Base-by-base conservation (phyloP, 345 rosid genomes). In the Orychophragmus violaceus region DNA sequence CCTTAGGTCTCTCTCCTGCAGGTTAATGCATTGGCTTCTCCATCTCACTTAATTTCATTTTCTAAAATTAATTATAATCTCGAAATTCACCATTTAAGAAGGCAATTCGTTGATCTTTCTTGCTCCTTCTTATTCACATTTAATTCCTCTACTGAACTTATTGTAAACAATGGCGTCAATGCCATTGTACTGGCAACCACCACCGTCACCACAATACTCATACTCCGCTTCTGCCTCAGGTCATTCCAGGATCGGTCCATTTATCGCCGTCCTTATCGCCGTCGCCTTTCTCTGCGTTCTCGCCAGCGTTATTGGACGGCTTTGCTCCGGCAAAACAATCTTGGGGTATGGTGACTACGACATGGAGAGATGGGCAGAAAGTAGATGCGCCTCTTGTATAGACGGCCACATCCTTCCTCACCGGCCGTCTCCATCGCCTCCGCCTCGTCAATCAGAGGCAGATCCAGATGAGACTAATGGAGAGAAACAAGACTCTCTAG, bases 331-430 rank as follows among this genome's bases (percentile, higher is more conserved):
- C 3, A 81, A 72, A 82, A 80, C 74, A 42, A 80, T 87, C 60
- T 48, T 85, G 68, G 87, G 96, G 0, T 78, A 77, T 8, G 88
- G 86, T n/a, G 79, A 79, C 36, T 82, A 78, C 44, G 86, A 90
- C 59, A 49, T 90, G 17, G 97, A 87, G 76, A 80, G 85, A 50
- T 87, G 97, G 91, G 82, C 83, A 3, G 91, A 90, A 78, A 46
- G 66, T 4, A 80, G 82, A 72, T 90, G 82, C 37, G 67, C 84
- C 25, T 76, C 97, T 66, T 87, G 97, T 76, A 87, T 90, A 50
- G 91, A 87, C 52, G 94, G 94, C n/a, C 74, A 78, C 22, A 74
- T 90, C 36, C 71, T 55, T 60, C 70, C 77, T 12, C 74, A 82
- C 0, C 77, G 76, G 5, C 73, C 64, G 4, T 56, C 62, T 12